Percentiles rank a stretch among this genome's conserved stretches.
These are phyloP conservation scores for Brettanomyces naardenensis DNA, from an alignment of 805 yeast species.

Conservation along the genomic window DNA sequence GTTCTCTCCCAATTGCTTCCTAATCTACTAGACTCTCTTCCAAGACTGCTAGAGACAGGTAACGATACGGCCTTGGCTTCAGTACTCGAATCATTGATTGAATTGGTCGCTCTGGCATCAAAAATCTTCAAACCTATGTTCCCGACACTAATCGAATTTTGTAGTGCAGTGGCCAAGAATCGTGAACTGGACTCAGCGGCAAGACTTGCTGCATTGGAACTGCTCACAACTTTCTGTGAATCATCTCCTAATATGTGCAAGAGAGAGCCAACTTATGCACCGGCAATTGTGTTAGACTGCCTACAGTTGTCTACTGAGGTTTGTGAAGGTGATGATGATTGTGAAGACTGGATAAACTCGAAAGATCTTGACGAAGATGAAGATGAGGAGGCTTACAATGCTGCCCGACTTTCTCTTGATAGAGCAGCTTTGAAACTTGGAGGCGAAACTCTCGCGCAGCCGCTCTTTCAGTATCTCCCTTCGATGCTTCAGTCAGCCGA, in stretches of 20 bases:
- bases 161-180: constrained; percentile 76
- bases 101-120: constrained; percentile 88
- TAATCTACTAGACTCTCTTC: constrained; percentile 74
- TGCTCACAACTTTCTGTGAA: constrained; percentile 85
- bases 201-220: constrained; percentile 80
- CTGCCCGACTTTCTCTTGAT: constrained; percentile 92
- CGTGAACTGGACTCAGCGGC: constrained; percentile 71
- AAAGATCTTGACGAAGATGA: constrained; percentile 65
- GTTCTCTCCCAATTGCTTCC: constrained; percentile 75
- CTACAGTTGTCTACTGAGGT: constrained; percentile 88
- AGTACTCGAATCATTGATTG: constrained; percentile 84
- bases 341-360: constrained; percentile 69
- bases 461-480: constrained; percentile 81
- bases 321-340: constrained; percentile 74
- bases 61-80: constrained; percentile 77
- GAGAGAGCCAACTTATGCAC: constrained; percentile 62
- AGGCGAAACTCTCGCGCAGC: constrained; percentile 77
- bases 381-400: constrained; percentile 82
- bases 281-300: constrained; percentile 63
- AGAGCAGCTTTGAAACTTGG: constrained; percentile 78
- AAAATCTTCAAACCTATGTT: constrained; percentile 91
- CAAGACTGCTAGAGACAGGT: constrained; percentile 71
- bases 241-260: constrained; percentile 95
- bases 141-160: constrained; percentile 77
- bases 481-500: constrained; percentile 65